These are phyloP conservation scores for Neurospora tetrasperma DNA, from an alignment of 495 filamentous ascomycete species.

Conservation along the genomic window DNA sequence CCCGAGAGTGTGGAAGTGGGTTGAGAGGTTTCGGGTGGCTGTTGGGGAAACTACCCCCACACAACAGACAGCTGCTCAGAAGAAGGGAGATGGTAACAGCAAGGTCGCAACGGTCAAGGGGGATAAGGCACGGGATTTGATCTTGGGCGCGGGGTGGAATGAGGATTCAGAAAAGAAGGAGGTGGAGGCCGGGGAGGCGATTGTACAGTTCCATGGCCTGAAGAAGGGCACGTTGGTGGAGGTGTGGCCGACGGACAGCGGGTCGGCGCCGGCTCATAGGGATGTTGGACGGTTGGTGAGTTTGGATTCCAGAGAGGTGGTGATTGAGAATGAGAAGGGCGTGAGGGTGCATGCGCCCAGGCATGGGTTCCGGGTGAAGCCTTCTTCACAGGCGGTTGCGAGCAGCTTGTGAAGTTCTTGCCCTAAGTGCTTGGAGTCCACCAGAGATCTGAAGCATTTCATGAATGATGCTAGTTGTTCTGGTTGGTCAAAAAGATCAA, in stretches of 20 bases:
- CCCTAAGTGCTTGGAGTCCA: neutral
- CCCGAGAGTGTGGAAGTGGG: conserved; percentile 46
- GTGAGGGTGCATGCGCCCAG: conserved; percentile 47
- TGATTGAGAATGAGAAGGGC: conserved; percentile 37
- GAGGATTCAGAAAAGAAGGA: conserved; percentile 27
- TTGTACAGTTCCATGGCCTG: conserved; percentile 25
- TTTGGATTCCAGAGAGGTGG: conserved; percentile 38
- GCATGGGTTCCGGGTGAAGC: conserved; percentile 41
- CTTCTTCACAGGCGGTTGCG: neutral
- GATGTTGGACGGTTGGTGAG: conserved; percentile 43
- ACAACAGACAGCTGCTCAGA: conserved; percentile 6
- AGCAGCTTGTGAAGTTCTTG: neutral
- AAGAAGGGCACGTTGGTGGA: conserved; percentile 38
- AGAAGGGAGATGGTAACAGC: conserved; percentile 10
- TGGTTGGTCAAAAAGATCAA: neutral
- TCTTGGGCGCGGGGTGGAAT: conserved; percentile 24
- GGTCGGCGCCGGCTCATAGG: conserved; percentile 39
- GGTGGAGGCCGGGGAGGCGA: conserved; percentile 28
- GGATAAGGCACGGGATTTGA: conserved; percentile 33
- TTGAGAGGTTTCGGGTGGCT: conserved; percentile 38
- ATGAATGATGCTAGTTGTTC: neutral
- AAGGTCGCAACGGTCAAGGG: conserved; percentile 33
- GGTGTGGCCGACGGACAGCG: conserved; percentile 43
- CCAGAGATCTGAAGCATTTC: neutral
- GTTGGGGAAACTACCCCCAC: conserved; percentile 5